Base-by-base conservation (phyloP, 2,329 filamentous ascomycete genomes). In the Aspergillus sp. region DNA sequence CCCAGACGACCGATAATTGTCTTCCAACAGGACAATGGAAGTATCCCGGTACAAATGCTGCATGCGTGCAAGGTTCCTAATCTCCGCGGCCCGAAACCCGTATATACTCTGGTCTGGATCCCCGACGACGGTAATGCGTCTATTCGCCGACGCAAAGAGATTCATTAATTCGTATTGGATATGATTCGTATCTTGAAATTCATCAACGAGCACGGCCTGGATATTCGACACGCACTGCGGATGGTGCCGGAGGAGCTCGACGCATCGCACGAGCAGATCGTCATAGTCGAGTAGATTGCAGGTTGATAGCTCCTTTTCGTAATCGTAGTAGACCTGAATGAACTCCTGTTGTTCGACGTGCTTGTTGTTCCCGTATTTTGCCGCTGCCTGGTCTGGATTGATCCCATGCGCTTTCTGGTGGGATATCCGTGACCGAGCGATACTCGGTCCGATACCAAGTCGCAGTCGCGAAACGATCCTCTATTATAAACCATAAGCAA, bases 91-190 rank as follows among this genome's bases (percentile, higher is more conserved):
- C 19, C 91, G 83, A 76, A 94, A 98, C 19, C 91, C 88, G 63
- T 97, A 98, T 48, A 98, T 98, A 64, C 90, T 96, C 67, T 98
- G 91, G 64, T 98, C 93, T 0, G 93, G 91, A 62, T 98, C 91
- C 32, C 91, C 93, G 4, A 98, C 93, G 49, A 96, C 87, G 1
- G 91, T 97, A 55, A 97, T 91, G n/a, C 82, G 78, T 47, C 80
- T 78, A 39, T 78, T 76, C 26, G 75, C 71, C 50, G 88, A 81
- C 1, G 90, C 88, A 58, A 98, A 83, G 1, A 95, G 76, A 52
- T 80, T 84, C 89, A 96, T 96, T 38, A 98, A 73, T 56, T 96
- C 88, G 59, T 94, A 97, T 65, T 98, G 91, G 4, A 96, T 83
- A 19, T 88, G 80, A 62, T 97, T 98, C 5, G 91, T 97, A 68